Conservation (phyloP, 1,284 basidiomycete genomes). For the Xerocomus alliaceus region DNA sequence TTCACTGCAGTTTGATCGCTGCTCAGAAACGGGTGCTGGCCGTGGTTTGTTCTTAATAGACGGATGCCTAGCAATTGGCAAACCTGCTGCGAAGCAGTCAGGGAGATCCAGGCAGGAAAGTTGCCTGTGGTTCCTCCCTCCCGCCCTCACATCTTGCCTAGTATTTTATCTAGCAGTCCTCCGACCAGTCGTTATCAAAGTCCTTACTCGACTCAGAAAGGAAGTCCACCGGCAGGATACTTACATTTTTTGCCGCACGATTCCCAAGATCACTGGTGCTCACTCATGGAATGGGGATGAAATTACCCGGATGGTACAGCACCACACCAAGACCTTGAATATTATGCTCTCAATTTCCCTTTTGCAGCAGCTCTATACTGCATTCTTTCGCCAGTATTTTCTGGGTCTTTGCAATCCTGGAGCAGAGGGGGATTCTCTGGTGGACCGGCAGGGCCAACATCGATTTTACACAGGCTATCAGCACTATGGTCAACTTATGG, state of each 20-base stretch:
- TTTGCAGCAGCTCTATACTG: constrained; percentile 8
- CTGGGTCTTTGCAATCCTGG: constrained; percentile 1
- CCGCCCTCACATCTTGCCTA: neutral
- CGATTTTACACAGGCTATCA: constrained; percentile 4
- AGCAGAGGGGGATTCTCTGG: constrained; percentile 2
- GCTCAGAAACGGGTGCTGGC: neutral
- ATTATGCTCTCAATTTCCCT: neutral
- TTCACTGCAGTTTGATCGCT: constrained; percentile 1
- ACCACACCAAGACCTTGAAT: neutral
- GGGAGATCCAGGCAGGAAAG: neutral
- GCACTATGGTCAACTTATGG: neutral
- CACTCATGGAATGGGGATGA: neutral
- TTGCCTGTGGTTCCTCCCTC: constrained; percentile 12
- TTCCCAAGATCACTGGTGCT: neutral
- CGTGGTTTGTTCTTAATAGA: constrained; percentile 8
- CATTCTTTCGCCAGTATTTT: constrained; percentile 16
- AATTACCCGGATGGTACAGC: neutral
- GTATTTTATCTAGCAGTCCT: constrained; percentile 7
- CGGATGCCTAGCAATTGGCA: constrained; percentile 4
- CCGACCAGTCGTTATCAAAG: neutral
- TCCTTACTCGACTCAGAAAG: neutral
- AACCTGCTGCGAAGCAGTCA: constrained; percentile 6
- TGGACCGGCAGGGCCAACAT: constrained; percentile 9
- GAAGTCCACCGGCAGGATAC: neutral
- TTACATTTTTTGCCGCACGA: neutral